Evolutionary conservation across 805 yeast species (phyloP), one percentile per base, ranked within the genome.

Genomic region (Candida boidinii): DNA sequence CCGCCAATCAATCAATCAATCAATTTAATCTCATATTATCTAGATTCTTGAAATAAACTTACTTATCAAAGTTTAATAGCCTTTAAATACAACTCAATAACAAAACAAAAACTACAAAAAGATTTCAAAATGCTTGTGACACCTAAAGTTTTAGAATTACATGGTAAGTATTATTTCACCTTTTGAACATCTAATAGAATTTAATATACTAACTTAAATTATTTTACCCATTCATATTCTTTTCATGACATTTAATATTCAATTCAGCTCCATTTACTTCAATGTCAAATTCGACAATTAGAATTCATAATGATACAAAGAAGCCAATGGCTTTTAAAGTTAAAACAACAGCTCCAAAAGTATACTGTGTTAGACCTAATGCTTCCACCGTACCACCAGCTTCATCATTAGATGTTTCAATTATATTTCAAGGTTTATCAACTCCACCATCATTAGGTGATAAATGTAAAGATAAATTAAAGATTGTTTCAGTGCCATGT

Each of bases 261-360:
- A 3, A 10, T 26, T 12, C 44, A 80, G 94, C 88, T 39, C 86
- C 94, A 28, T 77, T 85, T 54, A 72, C 82, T 44, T 68, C 72
- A 46, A 76, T 81, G 44, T 71, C 79, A 27, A 79, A 92, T 13
- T 80, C 78, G 53, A 60, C 66, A 36, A 64, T 78, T 48, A 56
- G 62, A 28, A 67, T 78, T 42, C 55, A 66, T 26, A 81, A 82
- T 56, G 79, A 76, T 46, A 64, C 79, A 26, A 57, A 73, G 12
- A 66, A 66, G 34, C 62, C 76, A 21, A 60, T 74, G 48, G 96
- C 95, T 20, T 92, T 86, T 70, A 92, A 92, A 65, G 96, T 92
- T 53, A 92, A 90, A 64, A 90, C 98, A 29, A 92, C 98, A 6
- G 96, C 97, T 8, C 98, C 98, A 39, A 88, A 85, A 58, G 67